Evolutionary conservation across 169 alveolate species (phyloP).

Genomic region (Cyclospora cayetanensis): DNA sequence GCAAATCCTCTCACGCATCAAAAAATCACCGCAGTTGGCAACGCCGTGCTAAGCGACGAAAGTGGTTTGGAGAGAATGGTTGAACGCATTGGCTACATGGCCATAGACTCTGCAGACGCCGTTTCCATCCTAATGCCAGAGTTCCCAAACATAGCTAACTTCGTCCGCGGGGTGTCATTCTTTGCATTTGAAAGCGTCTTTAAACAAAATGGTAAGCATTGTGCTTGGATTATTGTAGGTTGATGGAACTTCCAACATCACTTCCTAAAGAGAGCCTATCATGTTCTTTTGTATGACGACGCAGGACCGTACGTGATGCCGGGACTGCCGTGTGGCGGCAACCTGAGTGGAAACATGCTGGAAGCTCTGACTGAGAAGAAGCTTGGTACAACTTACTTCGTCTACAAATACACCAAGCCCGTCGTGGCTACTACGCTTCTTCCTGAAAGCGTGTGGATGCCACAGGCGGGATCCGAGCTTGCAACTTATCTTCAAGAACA

Average conservation of each 20-base stretch:
- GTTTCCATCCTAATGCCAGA: conserved; percentile 33
- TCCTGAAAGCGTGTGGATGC: conserved; percentile 50
- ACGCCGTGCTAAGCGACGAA: not conserved
- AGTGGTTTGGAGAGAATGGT: not conserved
- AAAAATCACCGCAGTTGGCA: not conserved
- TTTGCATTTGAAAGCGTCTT: conserved; percentile 41
- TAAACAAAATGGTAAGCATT: conserved; percentile 32
- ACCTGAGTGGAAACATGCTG: conserved; percentile 49
- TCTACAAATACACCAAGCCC: conserved; percentile 19
- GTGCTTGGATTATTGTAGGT: too few relatives aligned
- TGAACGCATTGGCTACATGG: not conserved
- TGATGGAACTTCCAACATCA: not conserved
- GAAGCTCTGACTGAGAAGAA: conserved; percentile 43
- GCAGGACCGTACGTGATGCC: conserved; percentile 52
- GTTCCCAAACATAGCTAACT: conserved; percentile 8
- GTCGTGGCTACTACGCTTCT: not conserved
- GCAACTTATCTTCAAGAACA: not conserved
- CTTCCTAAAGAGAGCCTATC: not conserved
- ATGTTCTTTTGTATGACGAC: not conserved
- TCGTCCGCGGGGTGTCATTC: conserved; percentile 20
- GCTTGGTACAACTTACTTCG: not conserved
- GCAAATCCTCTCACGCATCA: not conserved
- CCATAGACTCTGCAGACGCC: conserved; percentile 15
- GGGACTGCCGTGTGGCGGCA: conserved; percentile 59
- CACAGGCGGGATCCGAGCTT: not conserved